Base-by-base conservation (phyloP, 768 basidiomycete genomes). In the Tricholoma bakamatsutake region DNA sequence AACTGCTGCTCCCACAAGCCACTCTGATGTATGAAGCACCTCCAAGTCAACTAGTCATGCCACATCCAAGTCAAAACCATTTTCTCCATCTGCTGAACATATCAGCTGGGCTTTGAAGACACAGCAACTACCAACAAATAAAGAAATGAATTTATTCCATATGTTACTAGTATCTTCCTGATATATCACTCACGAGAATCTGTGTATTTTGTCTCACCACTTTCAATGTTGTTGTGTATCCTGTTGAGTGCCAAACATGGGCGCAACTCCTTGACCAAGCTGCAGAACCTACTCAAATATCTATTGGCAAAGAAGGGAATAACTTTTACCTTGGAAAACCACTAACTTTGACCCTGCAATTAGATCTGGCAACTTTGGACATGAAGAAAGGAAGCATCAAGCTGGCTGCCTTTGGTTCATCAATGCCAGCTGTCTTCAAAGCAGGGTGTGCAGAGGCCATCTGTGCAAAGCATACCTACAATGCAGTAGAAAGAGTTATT, bases 291-390 rank as follows among this genome's bases (percentile, higher is more conserved):
- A 43, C 42, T 43, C 18, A 43, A 43, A 21, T 43, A 43, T 43
- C 42, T 7, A 43, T 43, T 21, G 42, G 42, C 42, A 43, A 21
- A 21, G 42, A 43, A 43, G 42, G 42, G 17, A 55, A 55, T 15
- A 49, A 35, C 8, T 55, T 47, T 35, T 55, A 55, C 54, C 54
- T 50, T 27, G 54, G 54, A 5, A 55, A 50, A 50, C 54, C 54
- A 55, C 30, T 50, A 28, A 35, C 46, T 34, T 33, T 47, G 34
- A 49, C 28, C 17, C 31, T 55, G 35, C 54, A 48, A 35, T 37
- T 55, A 21, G 54, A 55, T 48, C 34, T 55, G 28, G n/a, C 43
- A 13, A n/a, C 46, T 30, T 50, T 47, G 6, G 35, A 40, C 13
- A 55, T 49, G 17, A 55, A 48, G 50, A 55, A 50, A 35, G 54